Evolutionary conservation across 352 stramenopile species (phyloP).

Genomic region (Pythium rishiriense): DNA sequence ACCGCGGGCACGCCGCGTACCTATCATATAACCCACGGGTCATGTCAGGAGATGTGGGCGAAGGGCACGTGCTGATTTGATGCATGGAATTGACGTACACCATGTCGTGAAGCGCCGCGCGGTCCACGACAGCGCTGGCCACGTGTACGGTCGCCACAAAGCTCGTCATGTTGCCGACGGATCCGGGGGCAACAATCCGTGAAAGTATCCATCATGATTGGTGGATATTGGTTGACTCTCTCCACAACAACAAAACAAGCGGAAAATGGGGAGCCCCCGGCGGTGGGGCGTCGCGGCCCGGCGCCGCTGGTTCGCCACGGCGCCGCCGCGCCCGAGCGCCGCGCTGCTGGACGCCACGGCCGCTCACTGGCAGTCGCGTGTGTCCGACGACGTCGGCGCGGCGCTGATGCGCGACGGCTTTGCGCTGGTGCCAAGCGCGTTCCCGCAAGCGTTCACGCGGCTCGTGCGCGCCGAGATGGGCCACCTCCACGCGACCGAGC

Average conservation of each 20-base stretch:
- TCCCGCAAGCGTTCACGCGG: constrained; percentile 44
- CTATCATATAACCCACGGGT: constrained; percentile 25
- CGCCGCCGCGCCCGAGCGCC: neutral
- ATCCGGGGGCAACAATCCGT: neutral
- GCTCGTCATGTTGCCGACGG: constrained; percentile 3
- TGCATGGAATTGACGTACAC: too few species aligned
- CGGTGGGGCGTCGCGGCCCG: too few species aligned
- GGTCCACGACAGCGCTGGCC: constrained; percentile 49
- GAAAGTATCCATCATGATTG: neutral
- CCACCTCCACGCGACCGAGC: constrained; percentile 33
- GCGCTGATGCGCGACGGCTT: constrained; percentile 54
- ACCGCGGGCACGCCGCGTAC: constrained; percentile 53
- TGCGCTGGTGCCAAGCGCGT: constrained; percentile 48
- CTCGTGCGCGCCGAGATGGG: constrained; percentile 59
- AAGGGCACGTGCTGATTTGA: too few species aligned
- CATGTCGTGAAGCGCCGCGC: constrained; percentile 51
- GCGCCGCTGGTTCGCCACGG: constrained; percentile 6
- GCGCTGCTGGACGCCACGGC: constrained; percentile 4
- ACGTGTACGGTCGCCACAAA: constrained; percentile 35
- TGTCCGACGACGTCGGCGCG: constrained; percentile 31
- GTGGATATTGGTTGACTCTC: neutral
- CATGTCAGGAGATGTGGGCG: too few species aligned
- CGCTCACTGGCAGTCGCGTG: constrained; percentile 29
- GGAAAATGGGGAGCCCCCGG: too few species aligned
- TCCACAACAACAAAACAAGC: too few species aligned